Base-by-base conservation (phyloP, 495 filamentous ascomycete species). In the Neurospora sp. region DNA sequence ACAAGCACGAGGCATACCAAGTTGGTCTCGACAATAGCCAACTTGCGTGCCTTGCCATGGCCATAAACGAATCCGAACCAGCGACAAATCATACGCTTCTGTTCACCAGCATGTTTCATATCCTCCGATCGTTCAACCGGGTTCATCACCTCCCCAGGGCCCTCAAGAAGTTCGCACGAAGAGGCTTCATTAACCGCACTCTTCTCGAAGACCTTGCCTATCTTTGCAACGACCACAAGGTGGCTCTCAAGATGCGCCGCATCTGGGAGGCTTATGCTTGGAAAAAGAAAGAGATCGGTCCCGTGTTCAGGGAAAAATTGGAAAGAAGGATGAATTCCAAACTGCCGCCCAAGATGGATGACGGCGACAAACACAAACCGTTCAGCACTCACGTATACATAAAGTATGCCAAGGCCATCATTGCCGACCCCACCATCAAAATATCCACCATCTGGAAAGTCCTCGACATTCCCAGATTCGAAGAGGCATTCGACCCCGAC, bases 31-130 rank as follows among this genome's bases (percentile, higher is more conserved):
- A 77, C 23, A 74, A 77, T 12, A 74, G 46, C 27, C 77, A 75
- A 12, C 70, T 83, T 4, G 77, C 77, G 0, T 76, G 75, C 20
- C 70, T 84, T 23, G 74, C 80, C 23, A 48, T 76, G 54, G 79
- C 78, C 14, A 59, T 83, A 11, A 76, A 74, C 59, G 62, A 73
- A 27, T 73, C 76, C 41, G 71, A 69, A 27, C 48, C 76, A 35
- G 31, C 39, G 35, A 46, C 35, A 5, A 77, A 71, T 38, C 16
- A 46, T 23, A 42, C 46, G 27, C n/a, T 27, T 3, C 59, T 77
- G 8, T 78, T 72, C 37, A 31, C 14, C 69, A 78, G 75, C 69
- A 38, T 75, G 6, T 81, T 74, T 71, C 74, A 62, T 20, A 39
- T 80, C 2, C 41, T 81, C 62, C n/a, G 10, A 35, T 66, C 54